A percentile compares a stretch with the other conserved stretches of the same genome.
These are phyloP conservation scores for Alternaria infectoria DNA, from an alignment of 2,329 filamentous ascomycete genomes.

Conservation along the genomic window DNA sequence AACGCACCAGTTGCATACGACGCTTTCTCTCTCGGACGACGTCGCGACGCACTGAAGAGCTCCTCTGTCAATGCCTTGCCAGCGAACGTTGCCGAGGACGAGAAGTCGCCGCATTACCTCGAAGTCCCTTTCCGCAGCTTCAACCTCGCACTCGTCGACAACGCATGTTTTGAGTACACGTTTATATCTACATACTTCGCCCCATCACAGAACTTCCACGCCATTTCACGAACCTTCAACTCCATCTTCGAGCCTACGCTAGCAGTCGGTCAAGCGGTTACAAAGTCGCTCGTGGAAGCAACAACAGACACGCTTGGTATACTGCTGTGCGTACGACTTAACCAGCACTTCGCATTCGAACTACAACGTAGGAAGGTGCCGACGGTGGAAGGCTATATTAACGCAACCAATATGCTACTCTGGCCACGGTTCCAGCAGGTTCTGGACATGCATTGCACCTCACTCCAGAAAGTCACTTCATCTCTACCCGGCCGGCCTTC, in stretches of 20 bases:
- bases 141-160: conserved; percentile 92
- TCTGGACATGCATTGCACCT: conserved; percentile 92
- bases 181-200: conserved; percentile 92
- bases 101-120: conserved; percentile 82
- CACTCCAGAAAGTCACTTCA: conserved; percentile 67
- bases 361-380: conserved; percentile 90
- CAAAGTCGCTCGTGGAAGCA: conserved; percentile 75
- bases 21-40: conserved; percentile 85
- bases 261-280: conserved; percentile 77
- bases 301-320: conserved; percentile 86
- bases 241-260: conserved; percentile 92
- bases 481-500: conserved; percentile 48
- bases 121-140: conserved; percentile 93
- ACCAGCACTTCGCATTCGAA: conserved; percentile 93
- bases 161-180: conserved; percentile 91
- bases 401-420: conserved; percentile 91
- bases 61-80: conserved; percentile 77
- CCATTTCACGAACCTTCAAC: conserved; percentile 81
- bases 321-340: conserved; percentile 88
- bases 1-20: conserved; percentile 71
- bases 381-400: conserved; percentile 87
- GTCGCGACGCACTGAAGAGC: conserved; percentile 80
- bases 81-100: conserved; percentile 90
- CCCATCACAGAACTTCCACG: conserved; percentile 73
- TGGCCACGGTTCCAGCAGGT: conserved; percentile 95